Conservation (phyloP, 2,329 filamentous ascomycete species). For the Penicillium sp. region DNA sequence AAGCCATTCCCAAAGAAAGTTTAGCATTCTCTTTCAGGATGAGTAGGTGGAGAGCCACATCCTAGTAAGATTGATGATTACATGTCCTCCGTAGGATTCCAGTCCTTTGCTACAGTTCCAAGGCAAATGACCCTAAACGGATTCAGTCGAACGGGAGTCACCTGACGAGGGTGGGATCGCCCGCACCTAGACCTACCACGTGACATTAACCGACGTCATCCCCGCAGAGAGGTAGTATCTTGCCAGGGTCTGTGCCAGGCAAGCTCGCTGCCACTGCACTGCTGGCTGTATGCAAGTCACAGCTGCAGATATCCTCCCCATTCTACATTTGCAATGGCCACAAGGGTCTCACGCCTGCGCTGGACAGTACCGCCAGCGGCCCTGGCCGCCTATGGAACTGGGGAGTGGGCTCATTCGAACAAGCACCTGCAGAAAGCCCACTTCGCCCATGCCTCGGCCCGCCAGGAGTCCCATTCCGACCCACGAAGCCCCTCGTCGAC, state of each 20-base stretch:
- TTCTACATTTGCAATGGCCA: slow-evolving; percentile 38
- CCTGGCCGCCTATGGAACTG: slow-evolving; percentile 33
- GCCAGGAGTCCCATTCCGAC: slow-evolving; percentile 16
- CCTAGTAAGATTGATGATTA: no score
- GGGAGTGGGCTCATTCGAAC: slow-evolving; percentile 30
- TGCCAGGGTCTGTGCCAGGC: neutral
- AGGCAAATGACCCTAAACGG: no score
- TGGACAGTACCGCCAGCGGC: slow-evolving; percentile 43
- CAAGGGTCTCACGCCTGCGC: slow-evolving; percentile 35
- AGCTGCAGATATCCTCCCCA: slow-evolving; percentile 15
- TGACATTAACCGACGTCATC: slow-evolving; percentile 34
- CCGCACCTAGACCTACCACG: slow-evolving; percentile 13
- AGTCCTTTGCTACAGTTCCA: no score
- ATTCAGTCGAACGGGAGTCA: no score
- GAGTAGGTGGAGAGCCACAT: no score
- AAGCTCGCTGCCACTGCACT: slow-evolving; percentile 3
- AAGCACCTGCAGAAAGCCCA: slow-evolving; percentile 27
- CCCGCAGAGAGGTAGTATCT: slow-evolving; percentile 12
- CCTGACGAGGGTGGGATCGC: no score
- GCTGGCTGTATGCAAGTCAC: slow-evolving; percentile 28
- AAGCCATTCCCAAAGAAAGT: no score
- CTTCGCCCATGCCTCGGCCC: slow-evolving; percentile 28
- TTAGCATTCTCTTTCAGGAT: no score
- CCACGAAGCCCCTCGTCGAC: slow-evolving; percentile 4
- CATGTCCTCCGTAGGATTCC: no score